Evolutionary conservation across 805 yeast species (phyloP), one percentile per base, ranked within the genome.

Genomic region (Hermanozyma aechmeae): DNA sequence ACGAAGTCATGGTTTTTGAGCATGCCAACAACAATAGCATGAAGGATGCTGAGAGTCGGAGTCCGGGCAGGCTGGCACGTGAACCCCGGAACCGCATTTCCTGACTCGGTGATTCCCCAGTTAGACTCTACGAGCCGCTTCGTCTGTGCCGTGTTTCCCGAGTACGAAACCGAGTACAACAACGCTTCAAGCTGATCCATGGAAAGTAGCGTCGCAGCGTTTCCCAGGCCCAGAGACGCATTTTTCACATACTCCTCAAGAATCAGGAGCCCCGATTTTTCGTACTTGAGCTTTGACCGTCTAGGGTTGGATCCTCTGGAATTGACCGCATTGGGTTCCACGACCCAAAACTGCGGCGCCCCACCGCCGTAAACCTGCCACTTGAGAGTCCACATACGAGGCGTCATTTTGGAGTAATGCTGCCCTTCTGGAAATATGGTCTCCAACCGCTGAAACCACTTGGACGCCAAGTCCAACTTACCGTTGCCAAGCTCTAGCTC

Each of bases 401-500:
- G 42, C 4, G 64, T 51, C 59, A 56, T 53, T 23, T 32, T 29
- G 13, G 38, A 33, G 16, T 27, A 21, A 16, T 32, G 35, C 8
- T 31, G 22, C 12, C 28, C 26, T 14, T 24, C n/a, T 8, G 39
- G 44, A 31, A 25, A 51, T 31, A 51, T 47, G 13, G 30, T 19
- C 28, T 58, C 57, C 33, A 61, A 51, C 26, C 49, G 41, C 27
- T 43, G 49, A 33, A 59, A 56, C 67, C 68, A 62, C 29, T 46
- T 47, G 4, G 57, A 44, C 3, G 63, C 67, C 38, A 61, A 48
- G 40, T 62, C 68, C 22, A 54, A 34, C 33, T 60, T 61, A n/a
- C 34, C 36, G 40, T 57, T 61, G 30, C 42, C 35, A 28, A 52
- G 40, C 37, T 62, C 68, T 29, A 61, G 41, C 24, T 28, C 13